Conservation (phyloP, 139 green algal species). For the Pycnococcus provasolii region DNA sequence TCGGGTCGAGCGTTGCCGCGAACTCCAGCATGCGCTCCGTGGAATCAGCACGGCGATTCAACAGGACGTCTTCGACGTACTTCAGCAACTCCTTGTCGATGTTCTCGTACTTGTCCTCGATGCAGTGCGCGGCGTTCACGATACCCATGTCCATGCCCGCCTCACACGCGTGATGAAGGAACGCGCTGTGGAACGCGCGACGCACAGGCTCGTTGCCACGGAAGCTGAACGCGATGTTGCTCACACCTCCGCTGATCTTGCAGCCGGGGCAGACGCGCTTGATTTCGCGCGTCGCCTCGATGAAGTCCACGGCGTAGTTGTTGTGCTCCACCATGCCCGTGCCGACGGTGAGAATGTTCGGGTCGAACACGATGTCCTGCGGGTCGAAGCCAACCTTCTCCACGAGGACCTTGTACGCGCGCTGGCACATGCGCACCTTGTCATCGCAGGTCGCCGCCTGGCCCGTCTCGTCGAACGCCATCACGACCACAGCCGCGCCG, state of each 20-base stretch:
- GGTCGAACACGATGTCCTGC: conserved; percentile 97
- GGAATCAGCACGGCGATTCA: conserved; percentile 88
- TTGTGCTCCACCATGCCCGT: conserved; percentile 95
- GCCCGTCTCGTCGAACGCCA: conserved; percentile 96
- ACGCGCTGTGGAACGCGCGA: conserved; percentile 81
- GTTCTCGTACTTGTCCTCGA: conserved; percentile 87
- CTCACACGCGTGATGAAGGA: conserved; percentile 85
- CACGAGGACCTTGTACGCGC: conserved; percentile 88
- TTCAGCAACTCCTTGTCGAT: conserved; percentile 95
- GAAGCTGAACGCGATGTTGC: conserved; percentile 98
- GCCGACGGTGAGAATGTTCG: conserved; percentile 96
- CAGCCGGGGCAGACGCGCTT: conserved; percentile 83
- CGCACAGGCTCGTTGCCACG: conserved; percentile 90
- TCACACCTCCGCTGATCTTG: conserved; percentile 93
- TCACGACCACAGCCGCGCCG: conserved; percentile 90
- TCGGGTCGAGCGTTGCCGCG: conserved; percentile 78
- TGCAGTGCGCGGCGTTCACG: conserved; percentile 86
- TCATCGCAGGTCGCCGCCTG: conserved; percentile 35
- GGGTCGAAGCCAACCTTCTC: conserved; percentile 88
- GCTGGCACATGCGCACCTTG: conserved; percentile 80
- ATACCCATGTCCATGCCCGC: conserved; percentile 99
- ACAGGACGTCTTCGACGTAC: conserved; percentile 93
- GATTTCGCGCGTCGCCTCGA: conserved; percentile 79
- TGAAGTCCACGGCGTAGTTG: conserved; percentile 99
- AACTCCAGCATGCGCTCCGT: conserved; percentile 93